Conservation (phyloP, 2,329 filamentous ascomycete species). For the Phialophora chinensis region DNA sequence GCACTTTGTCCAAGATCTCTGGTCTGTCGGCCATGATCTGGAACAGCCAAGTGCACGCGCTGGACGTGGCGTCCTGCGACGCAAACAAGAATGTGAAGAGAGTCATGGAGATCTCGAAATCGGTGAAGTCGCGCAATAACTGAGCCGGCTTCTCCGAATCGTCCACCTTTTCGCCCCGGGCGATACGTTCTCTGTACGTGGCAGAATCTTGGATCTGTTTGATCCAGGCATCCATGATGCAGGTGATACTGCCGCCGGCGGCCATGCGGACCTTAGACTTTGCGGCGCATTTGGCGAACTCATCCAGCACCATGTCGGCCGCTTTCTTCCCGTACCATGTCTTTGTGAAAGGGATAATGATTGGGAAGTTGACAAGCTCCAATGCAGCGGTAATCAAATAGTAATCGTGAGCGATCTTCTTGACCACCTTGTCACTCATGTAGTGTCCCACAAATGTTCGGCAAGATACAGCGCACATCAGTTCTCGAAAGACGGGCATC, state of each 20-base stretch:
- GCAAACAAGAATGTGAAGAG: conserved; percentile 97
- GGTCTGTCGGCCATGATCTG: conserved; percentile 92
- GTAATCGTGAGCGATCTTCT: conserved; percentile 95
- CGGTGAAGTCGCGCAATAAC: conserved; percentile 82
- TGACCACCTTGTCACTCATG: conserved; percentile 85
- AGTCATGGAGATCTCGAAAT: conserved; percentile 91
- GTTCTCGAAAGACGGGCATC: conserved; percentile 90
- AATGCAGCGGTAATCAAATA: conserved; percentile 94
- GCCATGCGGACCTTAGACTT: conserved; percentile 94
- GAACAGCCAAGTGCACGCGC: conserved; percentile 92
- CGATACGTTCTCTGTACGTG: conserved; percentile 78
- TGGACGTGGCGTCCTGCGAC: conserved; percentile 95
- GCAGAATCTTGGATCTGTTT: conserved; percentile 85
- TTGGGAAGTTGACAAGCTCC: conserved; percentile 97
- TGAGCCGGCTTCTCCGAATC: conserved; percentile 79
- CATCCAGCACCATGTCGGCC: conserved; percentile 85
- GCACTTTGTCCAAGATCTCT: conserved; percentile 86
- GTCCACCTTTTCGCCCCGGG: conserved; percentile 71
- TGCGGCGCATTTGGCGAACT: conserved; percentile 88
- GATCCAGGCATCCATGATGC: conserved; percentile 96
- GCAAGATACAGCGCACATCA: conserved; percentile 93
- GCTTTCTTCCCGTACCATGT: conserved; percentile 98
- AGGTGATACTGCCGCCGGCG: conserved; percentile 81
- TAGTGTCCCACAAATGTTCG: conserved; percentile 98
- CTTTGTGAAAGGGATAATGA: conserved; percentile 93